These are phyloP conservation scores for Fraxinus sp. DNA, from an alignment of 305 asterid species.

Conservation along the genomic window DNA sequence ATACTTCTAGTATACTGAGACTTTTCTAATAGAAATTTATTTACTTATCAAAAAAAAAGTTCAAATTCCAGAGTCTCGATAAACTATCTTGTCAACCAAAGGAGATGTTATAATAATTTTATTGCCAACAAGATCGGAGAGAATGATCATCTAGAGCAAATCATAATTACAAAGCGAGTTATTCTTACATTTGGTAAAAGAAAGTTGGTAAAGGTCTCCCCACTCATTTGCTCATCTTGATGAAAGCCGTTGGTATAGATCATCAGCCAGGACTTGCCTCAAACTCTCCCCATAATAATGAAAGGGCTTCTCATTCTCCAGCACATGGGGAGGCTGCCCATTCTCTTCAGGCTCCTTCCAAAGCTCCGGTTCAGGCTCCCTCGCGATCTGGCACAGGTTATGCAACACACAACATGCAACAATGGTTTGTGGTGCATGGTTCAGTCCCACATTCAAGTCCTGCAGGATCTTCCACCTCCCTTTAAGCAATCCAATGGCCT, in stretches of 20 bases:
- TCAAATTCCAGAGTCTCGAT: conserved; percentile 20
- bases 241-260: conserved; percentile 76
- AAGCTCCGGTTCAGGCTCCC: conserved; percentile 96
- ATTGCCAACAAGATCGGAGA: neutral
- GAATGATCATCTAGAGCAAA: conserved; percentile 14
- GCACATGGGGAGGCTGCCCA: conserved; percentile 66
- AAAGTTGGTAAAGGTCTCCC: conserved; percentile 15
- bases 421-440: conserved; percentile 88
- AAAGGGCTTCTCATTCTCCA: conserved; percentile 79
- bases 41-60: too few species aligned
- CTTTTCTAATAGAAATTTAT: too few species aligned
- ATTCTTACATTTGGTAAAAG: conserved; percentile 29
- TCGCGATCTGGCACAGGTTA: conserved; percentile 89
- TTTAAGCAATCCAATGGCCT: conserved; percentile 84
- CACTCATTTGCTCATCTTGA: conserved; percentile 52
- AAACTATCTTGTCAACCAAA: conserved; percentile 18
- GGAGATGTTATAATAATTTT: conserved; percentile 11
- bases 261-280: conserved; percentile 91
- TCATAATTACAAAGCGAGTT: conserved; percentile 24
- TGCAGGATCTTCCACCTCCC: conserved; percentile 96
- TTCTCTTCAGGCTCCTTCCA: conserved; percentile 97
- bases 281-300: conserved; percentile 73
- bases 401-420: conserved; percentile 98
- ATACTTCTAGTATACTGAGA: too few species aligned
- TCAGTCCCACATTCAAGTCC: conserved; percentile 84